phyloP scores from a whole-genome alignment of 1,284 basidiomycete species.

The Heliocybe sulcata region DNA sequence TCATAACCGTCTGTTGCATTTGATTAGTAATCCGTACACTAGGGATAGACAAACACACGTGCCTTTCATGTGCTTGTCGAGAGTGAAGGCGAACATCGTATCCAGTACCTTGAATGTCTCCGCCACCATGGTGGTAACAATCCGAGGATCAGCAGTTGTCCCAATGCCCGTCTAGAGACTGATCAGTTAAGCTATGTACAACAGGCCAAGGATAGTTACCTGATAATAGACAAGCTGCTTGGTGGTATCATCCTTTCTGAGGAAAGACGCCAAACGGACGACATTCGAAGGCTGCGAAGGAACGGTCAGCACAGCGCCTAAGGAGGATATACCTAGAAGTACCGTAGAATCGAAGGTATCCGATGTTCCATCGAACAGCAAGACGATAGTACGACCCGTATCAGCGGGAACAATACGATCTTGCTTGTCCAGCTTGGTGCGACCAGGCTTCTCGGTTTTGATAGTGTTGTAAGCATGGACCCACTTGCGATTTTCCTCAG shows the following conservation, averaged over 20 bases:
- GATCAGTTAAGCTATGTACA: neutral
- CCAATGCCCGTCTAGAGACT: neutral
- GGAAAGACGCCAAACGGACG: neutral
- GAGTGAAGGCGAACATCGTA: slow-evolving; percentile 1
- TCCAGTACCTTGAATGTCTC: neutral
- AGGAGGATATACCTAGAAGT: neutral
- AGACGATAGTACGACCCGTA: neutral
- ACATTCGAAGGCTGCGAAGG: neutral
- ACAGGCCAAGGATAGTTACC: neutral
- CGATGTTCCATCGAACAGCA: neutral
- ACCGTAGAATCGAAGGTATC: neutral
- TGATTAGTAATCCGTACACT: neutral
- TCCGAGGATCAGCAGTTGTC: neutral
- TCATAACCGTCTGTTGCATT: slow-evolving; percentile 25
- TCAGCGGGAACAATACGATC: too few relatives aligned
- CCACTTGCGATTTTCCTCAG: neutral
- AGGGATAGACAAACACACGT: neutral
- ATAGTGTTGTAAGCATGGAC: too few relatives aligned
- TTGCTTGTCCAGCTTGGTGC: too few relatives aligned
- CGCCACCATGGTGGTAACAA: neutral
- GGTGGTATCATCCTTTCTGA: neutral
- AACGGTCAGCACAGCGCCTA: neutral
- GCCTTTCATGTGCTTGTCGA: neutral
- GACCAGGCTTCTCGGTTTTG: too few relatives aligned
- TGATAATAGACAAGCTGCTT: slow-evolving; percentile 2